Percentiles rank a stretch among this genome's conserved stretches.
Evolutionary conservation across 768 basidiomycete genomes (phyloP).

Genomic region (Baorangia bicolor): DNA sequence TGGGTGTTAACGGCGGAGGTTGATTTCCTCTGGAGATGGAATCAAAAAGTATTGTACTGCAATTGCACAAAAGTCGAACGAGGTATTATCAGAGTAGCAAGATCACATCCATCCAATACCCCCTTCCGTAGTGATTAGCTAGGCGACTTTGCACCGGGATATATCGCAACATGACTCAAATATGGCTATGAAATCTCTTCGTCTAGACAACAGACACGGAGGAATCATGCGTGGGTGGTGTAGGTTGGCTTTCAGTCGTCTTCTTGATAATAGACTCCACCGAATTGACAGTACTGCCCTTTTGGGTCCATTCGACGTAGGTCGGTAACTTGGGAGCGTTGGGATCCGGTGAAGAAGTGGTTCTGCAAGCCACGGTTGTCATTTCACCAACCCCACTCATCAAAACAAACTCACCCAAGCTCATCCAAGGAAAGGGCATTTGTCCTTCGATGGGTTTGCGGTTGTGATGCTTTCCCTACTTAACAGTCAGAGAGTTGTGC

Average conservation of each 20-base stretch:
- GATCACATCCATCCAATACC: background rate
- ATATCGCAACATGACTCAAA: background rate
- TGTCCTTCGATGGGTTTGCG: constrained; percentile 9
- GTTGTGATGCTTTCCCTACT: constrained; percentile 15
- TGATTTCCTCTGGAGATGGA: background rate
- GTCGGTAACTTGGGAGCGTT: constrained; percentile 16
- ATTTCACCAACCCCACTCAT: background rate
- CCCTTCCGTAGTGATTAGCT: background rate
- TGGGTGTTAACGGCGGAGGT: background rate
- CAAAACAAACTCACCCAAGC: constrained; percentile 11
- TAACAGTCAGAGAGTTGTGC: background rate
- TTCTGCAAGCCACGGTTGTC: constrained; percentile 1
- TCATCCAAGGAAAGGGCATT: constrained; percentile 20
- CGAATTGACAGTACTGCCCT: constrained; percentile 1
- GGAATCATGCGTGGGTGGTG: background rate
- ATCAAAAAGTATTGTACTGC: constrained; percentile 16
- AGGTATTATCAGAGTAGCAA: background rate
- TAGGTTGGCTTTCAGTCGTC: background rate
- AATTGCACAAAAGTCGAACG: background rate
- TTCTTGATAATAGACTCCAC: constrained; percentile 7
- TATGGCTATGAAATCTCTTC: background rate
- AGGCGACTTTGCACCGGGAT: background rate
- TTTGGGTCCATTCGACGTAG: constrained; percentile 12
- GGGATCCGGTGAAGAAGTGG: constrained; percentile 7
- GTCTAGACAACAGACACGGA: constrained; percentile 12